Percentiles rank a stretch among this genome's conserved stretches.
phyloP scores from a whole-genome alignment of 192 early-diverging fungal genomes.

The Podila epigama region DNA sequence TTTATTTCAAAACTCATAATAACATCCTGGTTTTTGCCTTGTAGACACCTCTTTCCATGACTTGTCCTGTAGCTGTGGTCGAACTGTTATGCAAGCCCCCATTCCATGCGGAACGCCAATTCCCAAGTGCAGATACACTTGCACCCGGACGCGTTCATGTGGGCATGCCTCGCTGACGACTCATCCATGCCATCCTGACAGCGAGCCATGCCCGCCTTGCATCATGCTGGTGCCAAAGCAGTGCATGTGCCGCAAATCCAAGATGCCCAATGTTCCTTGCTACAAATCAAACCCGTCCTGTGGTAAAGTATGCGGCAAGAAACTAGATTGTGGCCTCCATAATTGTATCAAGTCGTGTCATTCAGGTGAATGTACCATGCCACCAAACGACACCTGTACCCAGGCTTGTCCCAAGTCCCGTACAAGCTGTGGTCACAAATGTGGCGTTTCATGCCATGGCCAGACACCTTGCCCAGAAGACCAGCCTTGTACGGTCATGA shows the following conservation, averaged over 20 bases:
- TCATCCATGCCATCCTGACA: constrained; percentile 89
- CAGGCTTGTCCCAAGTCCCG: constrained; percentile 81
- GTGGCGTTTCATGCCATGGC: constrained; percentile 78
- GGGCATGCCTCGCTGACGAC: constrained; percentile 75
- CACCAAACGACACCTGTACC: constrained; percentile 57
- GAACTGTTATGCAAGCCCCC: constrained; percentile 81
- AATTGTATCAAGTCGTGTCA: constrained; percentile 87
- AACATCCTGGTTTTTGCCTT: not conserved
- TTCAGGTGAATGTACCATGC: constrained; percentile 71
- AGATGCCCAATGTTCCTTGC: constrained; percentile 84
- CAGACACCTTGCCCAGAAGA: constrained; percentile 79
- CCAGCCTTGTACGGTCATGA: constrained; percentile 65
- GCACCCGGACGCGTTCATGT: constrained; percentile 73
- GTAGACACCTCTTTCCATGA: constrained; percentile 81
- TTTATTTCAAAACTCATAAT: not conserved
- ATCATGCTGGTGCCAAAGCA: constrained; percentile 75
- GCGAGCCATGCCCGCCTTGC: constrained; percentile 92
- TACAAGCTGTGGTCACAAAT: constrained; percentile 85
- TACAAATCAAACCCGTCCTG: constrained; percentile 78
- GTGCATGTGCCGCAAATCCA: constrained; percentile 83
- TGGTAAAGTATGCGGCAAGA: constrained; percentile 69
- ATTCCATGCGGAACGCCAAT: constrained; percentile 84
- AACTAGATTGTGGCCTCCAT: constrained; percentile 74
- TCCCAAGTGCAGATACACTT: constrained; percentile 78
- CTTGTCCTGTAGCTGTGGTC: constrained; percentile 86